These are phyloP conservation scores for Gracilaria gracilis DNA, from an alignment of 23 red algal species.

Conservation along the genomic window DNA sequence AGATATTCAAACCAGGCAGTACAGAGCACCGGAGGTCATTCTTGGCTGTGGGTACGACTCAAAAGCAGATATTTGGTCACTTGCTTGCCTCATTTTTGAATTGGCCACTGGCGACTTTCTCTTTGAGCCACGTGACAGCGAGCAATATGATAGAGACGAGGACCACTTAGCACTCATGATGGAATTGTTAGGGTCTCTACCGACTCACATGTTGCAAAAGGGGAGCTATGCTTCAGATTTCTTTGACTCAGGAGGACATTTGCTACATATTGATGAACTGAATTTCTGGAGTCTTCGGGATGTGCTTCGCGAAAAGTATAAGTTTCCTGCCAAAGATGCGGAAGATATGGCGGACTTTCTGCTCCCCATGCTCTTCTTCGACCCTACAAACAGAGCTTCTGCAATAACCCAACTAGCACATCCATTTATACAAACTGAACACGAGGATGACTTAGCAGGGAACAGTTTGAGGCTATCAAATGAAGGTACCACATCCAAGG, in stretches of 20 bases:
- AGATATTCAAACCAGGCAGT: conserved; percentile 99
- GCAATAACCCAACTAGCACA: conserved; percentile 69
- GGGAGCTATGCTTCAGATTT: conserved; percentile 77
- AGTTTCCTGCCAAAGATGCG: conserved; percentile 77
- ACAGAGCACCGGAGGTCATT: conserved; percentile 94
- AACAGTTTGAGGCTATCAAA: neutral
- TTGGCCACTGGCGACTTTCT: conserved; percentile 97
- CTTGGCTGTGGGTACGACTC: conserved; percentile 89
- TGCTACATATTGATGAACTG: conserved; percentile 82
- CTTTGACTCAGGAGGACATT: conserved; percentile 70
- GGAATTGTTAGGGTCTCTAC: conserved; percentile 89
- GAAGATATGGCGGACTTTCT: conserved; percentile 77
- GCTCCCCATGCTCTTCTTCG: conserved; percentile 82
- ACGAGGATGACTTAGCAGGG: neutral
- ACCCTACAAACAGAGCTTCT: conserved; percentile 69
- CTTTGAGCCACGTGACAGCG: conserved; percentile 91
- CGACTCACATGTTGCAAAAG: conserved; percentile 55
- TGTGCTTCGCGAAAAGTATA: conserved; percentile 91
- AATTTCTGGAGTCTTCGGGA: conserved; percentile 91
- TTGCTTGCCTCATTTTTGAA: conserved; percentile 93
- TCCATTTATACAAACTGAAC: conserved; percentile 55
- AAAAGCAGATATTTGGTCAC: conserved; percentile 96
- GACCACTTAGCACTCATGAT: conserved; percentile 97
- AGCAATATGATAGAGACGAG: conserved; percentile 89
- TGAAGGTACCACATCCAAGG: neutral